phyloP scores from a whole-genome alignment of 2,329 filamentous ascomycete species.

The Colletotrichum australisinense region DNA sequence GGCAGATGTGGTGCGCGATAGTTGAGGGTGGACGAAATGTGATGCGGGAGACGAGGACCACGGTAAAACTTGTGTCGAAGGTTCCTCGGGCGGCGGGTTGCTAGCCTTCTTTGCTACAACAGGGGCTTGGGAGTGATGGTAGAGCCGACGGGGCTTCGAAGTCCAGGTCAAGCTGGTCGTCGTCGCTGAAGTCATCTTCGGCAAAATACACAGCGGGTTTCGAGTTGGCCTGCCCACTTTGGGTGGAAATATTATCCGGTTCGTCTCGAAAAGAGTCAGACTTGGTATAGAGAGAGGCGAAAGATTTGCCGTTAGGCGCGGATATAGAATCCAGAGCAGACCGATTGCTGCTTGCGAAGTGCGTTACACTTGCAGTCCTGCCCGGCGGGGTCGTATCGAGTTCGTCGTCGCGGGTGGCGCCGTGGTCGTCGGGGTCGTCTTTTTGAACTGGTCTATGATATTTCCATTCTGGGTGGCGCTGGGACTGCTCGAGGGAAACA shows the following conservation, averaged over 20 bases:
- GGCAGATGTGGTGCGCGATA: constrained; percentile 38
- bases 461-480: constrained; percentile 54
- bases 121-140: constrained; percentile 43
- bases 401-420: constrained; percentile 23
- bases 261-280: constrained; percentile 62
- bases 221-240: constrained; percentile 39
- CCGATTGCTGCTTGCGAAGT: constrained; percentile 38
- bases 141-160: constrained; percentile 70
- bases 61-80: constrained; percentile 56
- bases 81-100: not conserved
- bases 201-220: constrained; percentile 68
- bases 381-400: constrained; percentile 16
- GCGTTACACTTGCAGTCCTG: constrained; percentile 27
- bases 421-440: constrained; percentile 47
- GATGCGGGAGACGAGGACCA: constrained; percentile 78
- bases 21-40: constrained; percentile 54
- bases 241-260: constrained; percentile 36
- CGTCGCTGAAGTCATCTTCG: constrained; percentile 89
- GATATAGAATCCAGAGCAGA: constrained; percentile 14
- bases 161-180: constrained; percentile 79
- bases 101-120: constrained; percentile 42
- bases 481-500: constrained; percentile 69
- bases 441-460: constrained; percentile 63
- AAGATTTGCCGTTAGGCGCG: constrained; percentile 15
- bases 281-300: constrained; percentile 56